phyloP scores from a whole-genome alignment of 2,329 filamentous ascomycete genomes.

The Beauveria australis region DNA sequence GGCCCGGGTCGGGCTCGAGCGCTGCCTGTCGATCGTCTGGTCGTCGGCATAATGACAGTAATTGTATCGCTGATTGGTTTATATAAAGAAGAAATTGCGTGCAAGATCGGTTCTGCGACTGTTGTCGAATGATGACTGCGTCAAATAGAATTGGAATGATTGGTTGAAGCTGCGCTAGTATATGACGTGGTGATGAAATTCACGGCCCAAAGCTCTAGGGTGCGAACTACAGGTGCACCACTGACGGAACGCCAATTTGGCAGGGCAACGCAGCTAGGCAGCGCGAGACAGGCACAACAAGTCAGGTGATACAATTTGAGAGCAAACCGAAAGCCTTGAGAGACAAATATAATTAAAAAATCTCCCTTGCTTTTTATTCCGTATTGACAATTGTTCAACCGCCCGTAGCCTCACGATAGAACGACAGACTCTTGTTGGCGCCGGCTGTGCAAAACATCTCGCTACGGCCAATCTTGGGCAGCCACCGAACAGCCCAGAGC shows the following conservation, averaged over 20 bases:
- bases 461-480: conserved; percentile 61
- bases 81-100: not conserved
- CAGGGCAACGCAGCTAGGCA: conserved; percentile 43
- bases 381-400: conserved; percentile 18
- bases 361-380: not conserved
- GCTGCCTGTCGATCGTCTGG: conserved; percentile 38
- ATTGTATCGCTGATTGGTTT: not conserved
- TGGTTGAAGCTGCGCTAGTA: not conserved
- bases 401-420: conserved; percentile 79
- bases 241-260: conserved; percentile 27
- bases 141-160: not conserved
- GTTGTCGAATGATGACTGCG: not conserved
- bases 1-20: conserved; percentile 27
- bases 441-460: conserved; percentile 74
- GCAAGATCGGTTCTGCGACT: not conserved
- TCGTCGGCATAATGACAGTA: conserved; percentile 34
- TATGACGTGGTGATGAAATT: conserved; percentile 10
- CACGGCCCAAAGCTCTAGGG: not conserved
- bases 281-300: conserved; percentile 36
- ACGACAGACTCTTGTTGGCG: conserved; percentile 65
- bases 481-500: conserved; percentile 77
- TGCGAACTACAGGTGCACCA: not conserved
- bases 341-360: not conserved
- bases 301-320: conserved; percentile 35
- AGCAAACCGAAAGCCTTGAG: not conserved